These are phyloP conservation scores for Geotrichum restrictum DNA, from an alignment of 1,139 yeast genomes.

Conservation along the genomic window DNA sequence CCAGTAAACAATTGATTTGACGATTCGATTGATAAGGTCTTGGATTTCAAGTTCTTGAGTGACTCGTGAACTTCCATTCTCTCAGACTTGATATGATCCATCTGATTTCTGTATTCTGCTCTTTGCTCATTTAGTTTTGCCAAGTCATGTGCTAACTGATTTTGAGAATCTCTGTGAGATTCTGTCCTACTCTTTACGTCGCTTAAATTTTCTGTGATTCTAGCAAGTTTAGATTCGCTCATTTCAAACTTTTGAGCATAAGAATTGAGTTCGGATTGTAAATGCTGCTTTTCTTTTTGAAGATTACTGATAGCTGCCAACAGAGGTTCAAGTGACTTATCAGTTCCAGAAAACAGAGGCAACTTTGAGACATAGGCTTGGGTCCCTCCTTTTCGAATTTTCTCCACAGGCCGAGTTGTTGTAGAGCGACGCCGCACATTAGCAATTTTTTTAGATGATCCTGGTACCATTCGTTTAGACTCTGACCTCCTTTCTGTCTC, in stretches of 20 bases:
- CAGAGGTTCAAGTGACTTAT: conserved; percentile 16
- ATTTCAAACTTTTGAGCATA: conserved; percentile 14
- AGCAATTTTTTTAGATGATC: background rate
- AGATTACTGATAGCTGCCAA: conserved; percentile 14
- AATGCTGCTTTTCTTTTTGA: conserved; percentile 14
- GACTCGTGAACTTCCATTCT: background rate
- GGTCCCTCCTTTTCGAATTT: conserved; percentile 6
- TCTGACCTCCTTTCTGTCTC: conserved; percentile 2
- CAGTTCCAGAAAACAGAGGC: conserved; percentile 7
- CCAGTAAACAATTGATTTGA: background rate
- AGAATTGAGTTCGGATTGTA: conserved; percentile 16
- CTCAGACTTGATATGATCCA: conserved; percentile 6
- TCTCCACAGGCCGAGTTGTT: conserved; percentile 4
- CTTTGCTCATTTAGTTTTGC: conserved; percentile 8
- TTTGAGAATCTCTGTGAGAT: conserved; percentile 1
- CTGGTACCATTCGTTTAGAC: background rate
- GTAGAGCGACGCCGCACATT: conserved; percentile 1
- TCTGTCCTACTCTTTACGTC: conserved; percentile 10
- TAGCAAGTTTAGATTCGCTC: conserved; percentile 6
- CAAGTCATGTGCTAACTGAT: conserved; percentile 11
- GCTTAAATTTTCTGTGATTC: background rate
- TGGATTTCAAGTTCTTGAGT: background rate
- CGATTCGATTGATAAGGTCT: background rate
- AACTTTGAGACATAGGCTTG: background rate
- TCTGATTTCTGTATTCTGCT: background rate